Conservation (phyloP, 495 filamentous ascomycete species). For the Trichoderma parareesei region DNA sequence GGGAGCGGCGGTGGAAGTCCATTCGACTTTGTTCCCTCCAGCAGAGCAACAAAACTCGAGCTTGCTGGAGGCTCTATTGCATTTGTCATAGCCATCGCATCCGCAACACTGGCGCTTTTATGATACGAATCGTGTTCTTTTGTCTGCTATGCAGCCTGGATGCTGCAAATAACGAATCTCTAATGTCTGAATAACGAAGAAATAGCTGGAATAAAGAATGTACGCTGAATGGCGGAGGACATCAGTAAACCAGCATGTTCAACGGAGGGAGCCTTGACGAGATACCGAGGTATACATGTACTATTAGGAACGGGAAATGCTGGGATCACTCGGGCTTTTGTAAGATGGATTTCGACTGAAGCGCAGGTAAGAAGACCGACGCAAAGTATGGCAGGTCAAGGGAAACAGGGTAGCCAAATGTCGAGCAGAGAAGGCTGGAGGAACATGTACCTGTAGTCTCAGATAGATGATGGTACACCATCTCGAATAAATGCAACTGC, state of each 20-base stretch:
- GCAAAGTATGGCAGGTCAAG: too few species aligned
- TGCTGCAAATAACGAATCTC: not conserved
- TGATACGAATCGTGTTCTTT: not conserved
- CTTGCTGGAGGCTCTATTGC: not conserved
- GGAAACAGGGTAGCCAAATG: too few species aligned
- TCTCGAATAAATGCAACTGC: too few species aligned
- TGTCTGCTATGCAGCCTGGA: not conserved
- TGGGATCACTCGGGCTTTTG: too few species aligned
- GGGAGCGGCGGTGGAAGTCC: slow-evolving; percentile 2
- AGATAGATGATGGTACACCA: too few species aligned
- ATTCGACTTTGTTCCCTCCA: slow-evolving; percentile 1
- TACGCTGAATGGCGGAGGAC: not conserved
- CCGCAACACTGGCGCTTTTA: not conserved
- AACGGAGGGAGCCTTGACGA: not conserved
- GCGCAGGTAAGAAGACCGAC: too few species aligned
- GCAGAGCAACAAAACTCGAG: not conserved
- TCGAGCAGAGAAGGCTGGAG: too few species aligned
- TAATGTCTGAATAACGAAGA: not conserved
- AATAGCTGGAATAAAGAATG: not conserved
- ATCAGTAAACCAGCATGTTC: not conserved
- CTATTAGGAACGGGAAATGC: too few species aligned
- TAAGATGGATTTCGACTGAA: too few species aligned
- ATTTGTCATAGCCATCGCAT: not conserved
- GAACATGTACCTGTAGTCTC: too few species aligned
- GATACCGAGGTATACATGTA: too few species aligned